phyloP scores from a whole-genome alignment of 768 basidiomycete genomes.

The Hypholoma sublateritium region DNA sequence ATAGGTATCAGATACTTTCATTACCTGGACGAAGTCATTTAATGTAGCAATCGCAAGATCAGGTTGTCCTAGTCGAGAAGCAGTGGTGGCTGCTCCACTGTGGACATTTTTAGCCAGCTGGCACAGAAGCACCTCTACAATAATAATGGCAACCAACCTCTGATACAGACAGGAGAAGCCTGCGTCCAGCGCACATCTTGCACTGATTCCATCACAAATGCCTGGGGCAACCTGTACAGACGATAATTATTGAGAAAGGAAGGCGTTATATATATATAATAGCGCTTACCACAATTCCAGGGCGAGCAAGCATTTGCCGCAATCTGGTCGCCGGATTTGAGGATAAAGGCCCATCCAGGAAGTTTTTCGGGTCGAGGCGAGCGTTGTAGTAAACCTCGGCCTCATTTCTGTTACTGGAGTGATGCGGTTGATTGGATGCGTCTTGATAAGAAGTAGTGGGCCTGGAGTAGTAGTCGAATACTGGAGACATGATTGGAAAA shows the following conservation, averaged over 20 bases:
- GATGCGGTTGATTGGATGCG: not conserved
- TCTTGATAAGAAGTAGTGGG: not conserved
- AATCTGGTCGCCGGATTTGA: slow-evolving; percentile 69
- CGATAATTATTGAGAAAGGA: not conserved
- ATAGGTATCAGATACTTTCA: slow-evolving; percentile 1
- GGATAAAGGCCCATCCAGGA: slow-evolving; percentile 67
- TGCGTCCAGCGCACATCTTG: slow-evolving; percentile 76
- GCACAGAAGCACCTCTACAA: too few species aligned
- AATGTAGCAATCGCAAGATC: slow-evolving; percentile 78
- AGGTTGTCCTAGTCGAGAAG: slow-evolving; percentile 76
- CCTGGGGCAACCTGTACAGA: slow-evolving; percentile 64
- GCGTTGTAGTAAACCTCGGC: slow-evolving; percentile 54
- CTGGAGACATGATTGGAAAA: not conserved
- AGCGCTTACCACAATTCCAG: slow-evolving; percentile 67
- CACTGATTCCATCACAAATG: slow-evolving; percentile 79
- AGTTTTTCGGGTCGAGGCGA: slow-evolving; percentile 69
- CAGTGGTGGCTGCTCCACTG: slow-evolving; percentile 79
- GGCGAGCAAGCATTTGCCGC: slow-evolving; percentile 66
- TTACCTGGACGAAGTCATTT: slow-evolving; percentile 73
- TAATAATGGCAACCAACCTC: slow-evolving; percentile 38
- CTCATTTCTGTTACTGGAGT: not conserved
- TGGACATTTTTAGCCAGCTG: not conserved
- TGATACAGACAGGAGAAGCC: slow-evolving; percentile 80
- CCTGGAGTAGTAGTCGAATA: not conserved
- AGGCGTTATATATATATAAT: not conserved